phyloP scores from a whole-genome alignment of 345 rosid species.

The Moringa oleifera region DNA sequence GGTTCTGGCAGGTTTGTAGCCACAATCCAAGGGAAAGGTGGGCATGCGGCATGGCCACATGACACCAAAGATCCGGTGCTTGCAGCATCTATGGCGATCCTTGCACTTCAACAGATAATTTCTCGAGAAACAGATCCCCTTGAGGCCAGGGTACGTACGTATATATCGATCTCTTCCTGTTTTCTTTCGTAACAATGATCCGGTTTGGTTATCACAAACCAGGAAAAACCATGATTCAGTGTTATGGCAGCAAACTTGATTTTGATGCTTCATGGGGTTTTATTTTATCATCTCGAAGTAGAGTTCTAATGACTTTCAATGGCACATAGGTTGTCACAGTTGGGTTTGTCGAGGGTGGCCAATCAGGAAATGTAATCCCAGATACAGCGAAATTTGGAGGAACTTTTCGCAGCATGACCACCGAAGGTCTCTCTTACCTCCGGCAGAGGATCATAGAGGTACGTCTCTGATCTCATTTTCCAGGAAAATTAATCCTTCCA shows the following conservation, averaged over 20 bases:
- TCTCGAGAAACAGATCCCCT: constrained; percentile 61
- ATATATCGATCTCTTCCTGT: neutral
- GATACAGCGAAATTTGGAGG: constrained; percentile 45
- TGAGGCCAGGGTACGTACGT: constrained; percentile 25
- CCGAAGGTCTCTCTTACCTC: constrained; percentile 31
- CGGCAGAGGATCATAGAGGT: constrained; percentile 44
- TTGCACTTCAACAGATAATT: constrained; percentile 48
- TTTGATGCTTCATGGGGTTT: no score
- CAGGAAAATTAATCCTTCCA: no score
- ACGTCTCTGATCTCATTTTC: neutral
- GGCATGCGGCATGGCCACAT: constrained; percentile 47
- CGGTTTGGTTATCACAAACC: no score
- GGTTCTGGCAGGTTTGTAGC: constrained; percentile 37
- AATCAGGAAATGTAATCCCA: constrained; percentile 41
- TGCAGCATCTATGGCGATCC: constrained; percentile 38
- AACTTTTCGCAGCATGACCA: constrained; percentile 40
- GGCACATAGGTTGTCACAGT: constrained; percentile 28
- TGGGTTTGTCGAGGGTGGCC: constrained; percentile 36
- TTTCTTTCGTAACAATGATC: no score
- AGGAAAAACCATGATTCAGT: no score
- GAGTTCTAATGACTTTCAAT: no score
- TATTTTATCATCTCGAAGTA: no score
- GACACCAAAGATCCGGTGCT: constrained; percentile 37
- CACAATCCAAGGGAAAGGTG: constrained; percentile 37
- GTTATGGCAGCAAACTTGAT: no score